Base-by-base conservation (phyloP, 371 early-diverging fungal genomes). In the Vairimorpha necatrix region DNA sequence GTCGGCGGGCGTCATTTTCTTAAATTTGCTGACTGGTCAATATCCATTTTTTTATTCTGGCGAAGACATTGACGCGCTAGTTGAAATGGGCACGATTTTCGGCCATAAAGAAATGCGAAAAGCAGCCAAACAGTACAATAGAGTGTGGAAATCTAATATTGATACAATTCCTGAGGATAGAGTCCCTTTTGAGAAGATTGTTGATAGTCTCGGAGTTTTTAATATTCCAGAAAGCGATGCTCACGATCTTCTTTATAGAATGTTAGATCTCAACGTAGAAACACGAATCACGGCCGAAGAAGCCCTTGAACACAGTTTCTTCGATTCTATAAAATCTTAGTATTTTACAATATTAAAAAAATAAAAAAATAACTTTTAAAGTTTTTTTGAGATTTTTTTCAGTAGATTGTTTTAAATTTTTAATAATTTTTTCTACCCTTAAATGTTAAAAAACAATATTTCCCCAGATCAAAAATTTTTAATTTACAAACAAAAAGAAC, bases 21-120 rank as follows among this genome's bases (percentile, higher is more conserved):
- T 94, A 2, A 89, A 88, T 36, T 83, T 96, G 48, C 76, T 95
- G 63, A 87, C 93, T 0, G 87, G 88, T 9, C 85, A 90, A 32
- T 96, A 91, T 83, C 96, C 98, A 0, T 96, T 96, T 76, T 98
- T 96, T 80, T 83, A 90, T 30, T 89, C 91, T 0, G 86, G 86
- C 38, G 92, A 92, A 72, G 98, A 98, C 76, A 84, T 87, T 13
- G 94, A 95, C 42, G 90, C 92, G 2, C 76, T 95, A 24, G 82
- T 94, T 24, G 98, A 98, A 84, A 84, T 98, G 1, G 92, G 90
- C 0, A 87, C 87, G 62, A 79, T 98, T 14, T 94, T 90, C 85
- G 99, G 99, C 0, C 82, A 85, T 28, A 70, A 86, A 4, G 90
- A 86, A 47, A 90, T 98, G 92, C 84, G 90, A 63, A 77, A 78